Evolutionary conservation across 768 basidiomycete genomes (phyloP).

Genomic region (Boletus subcaerulescens): DNA sequence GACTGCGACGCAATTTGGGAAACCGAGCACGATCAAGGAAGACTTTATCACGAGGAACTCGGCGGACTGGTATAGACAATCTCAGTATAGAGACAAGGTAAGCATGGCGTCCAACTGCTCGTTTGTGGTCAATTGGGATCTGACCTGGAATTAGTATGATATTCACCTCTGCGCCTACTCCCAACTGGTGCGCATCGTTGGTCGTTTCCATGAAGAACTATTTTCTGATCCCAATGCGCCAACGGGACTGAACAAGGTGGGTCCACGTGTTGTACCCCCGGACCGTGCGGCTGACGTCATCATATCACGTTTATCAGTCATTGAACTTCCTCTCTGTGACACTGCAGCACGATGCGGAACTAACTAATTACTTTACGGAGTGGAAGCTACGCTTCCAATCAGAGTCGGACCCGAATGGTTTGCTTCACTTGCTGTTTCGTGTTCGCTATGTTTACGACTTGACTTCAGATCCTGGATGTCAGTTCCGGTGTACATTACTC

Average conservation of each 20-base stretch:
- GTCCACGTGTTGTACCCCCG: background rate
- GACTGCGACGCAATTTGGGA: conserved; percentile 85
- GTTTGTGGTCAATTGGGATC: background rate
- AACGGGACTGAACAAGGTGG: conserved; percentile 67
- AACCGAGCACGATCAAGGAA: conserved; percentile 85
- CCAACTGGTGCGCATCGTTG: conserved; percentile 63
- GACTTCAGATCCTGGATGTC: conserved; percentile 50
- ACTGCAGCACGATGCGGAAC: conserved; percentile 52
- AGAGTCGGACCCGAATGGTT: conserved; percentile 59
- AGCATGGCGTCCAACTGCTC: conserved; percentile 2
- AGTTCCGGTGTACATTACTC: conserved; percentile 61
- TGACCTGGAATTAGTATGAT: conserved; percentile 50
- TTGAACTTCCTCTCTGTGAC: conserved; percentile 70
- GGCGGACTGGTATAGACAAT: conserved; percentile 73
- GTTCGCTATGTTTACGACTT: background rate
- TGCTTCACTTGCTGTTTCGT: background rate
- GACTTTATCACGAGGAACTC: conserved; percentile 75
- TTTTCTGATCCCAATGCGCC: conserved; percentile 68
- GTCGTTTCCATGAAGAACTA: conserved; percentile 73
- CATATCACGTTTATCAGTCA: conserved; percentile 39
- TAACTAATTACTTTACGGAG: conserved; percentile 61
- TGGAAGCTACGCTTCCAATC: conserved; percentile 59
- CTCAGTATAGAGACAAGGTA: conserved; percentile 58
- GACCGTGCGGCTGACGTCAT: conserved; percentile 4
- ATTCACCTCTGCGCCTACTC: conserved; percentile 75